Evolutionary conservation across 1,284 basidiomycete genomes (phyloP).

Genomic region (Ustilago trichophora): DNA sequence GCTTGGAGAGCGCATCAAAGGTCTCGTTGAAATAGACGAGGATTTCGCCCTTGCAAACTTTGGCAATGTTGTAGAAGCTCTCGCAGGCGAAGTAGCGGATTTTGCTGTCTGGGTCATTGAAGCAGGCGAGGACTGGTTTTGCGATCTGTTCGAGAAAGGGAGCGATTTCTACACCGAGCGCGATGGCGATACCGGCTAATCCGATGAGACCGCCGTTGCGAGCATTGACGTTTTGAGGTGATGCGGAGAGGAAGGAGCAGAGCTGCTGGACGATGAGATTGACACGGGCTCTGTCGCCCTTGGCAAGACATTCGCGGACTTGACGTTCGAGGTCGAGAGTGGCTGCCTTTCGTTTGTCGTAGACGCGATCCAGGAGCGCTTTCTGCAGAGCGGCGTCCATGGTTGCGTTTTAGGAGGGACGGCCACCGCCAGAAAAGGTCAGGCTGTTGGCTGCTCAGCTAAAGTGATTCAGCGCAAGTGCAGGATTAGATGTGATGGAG

Average conservation of each 20-base stretch:
- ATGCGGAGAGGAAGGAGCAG: constrained; percentile 71
- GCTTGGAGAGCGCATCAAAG: constrained; percentile 96
- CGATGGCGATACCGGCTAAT: constrained; percentile 93
- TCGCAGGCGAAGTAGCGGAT: constrained; percentile 97
- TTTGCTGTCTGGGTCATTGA: constrained; percentile 91
- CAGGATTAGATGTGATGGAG: too few species aligned
- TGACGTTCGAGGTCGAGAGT: constrained; percentile 96
- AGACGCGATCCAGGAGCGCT: constrained; percentile 68
- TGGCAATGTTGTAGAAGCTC: constrained; percentile 94
- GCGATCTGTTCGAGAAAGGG: constrained; percentile 94
- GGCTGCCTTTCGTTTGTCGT: constrained; percentile 94
- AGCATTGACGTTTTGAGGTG: constrained; percentile 72
- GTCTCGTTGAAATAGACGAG: constrained; percentile 97
- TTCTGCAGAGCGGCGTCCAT: constrained; percentile 60
- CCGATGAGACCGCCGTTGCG: constrained; percentile 96
- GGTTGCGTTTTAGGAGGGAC: neutral
- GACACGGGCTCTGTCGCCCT: constrained; percentile 83
- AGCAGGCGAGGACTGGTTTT: constrained; percentile 88
- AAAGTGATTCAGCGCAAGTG: too few species aligned
- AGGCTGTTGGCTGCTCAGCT: neutral
- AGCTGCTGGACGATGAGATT: constrained; percentile 91
- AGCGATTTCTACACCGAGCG: constrained; percentile 88
- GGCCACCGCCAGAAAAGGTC: too few species aligned
- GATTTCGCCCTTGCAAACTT: constrained; percentile 97
- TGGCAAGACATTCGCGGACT: constrained; percentile 84